phyloP scores from a whole-genome alignment of 2,329 filamentous ascomycete genomes.

The Aspergillus sp. region DNA sequence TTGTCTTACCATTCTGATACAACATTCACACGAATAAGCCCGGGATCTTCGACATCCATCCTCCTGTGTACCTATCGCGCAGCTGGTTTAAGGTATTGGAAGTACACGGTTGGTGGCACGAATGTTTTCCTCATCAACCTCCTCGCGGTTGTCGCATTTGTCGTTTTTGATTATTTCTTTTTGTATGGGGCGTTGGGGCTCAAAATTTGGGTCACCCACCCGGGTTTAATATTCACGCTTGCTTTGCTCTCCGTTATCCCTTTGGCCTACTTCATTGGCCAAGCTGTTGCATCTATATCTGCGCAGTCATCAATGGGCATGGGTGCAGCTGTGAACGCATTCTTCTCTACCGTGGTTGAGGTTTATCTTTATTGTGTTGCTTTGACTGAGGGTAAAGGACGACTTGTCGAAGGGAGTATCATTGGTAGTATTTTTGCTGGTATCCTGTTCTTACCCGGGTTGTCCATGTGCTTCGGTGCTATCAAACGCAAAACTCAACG shows the following conservation, averaged over 20 bases:
- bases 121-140: conserved; percentile 99
- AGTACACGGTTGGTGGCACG: conserved; percentile 96
- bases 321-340: conserved; percentile 94
- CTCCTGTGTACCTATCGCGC: conserved; percentile 96
- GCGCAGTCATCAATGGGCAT: conserved; percentile 98
- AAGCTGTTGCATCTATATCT: conserved; percentile 96
- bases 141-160: conserved; percentile 87
- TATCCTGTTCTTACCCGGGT: conserved; percentile 86
- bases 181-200: conserved; percentile 68
- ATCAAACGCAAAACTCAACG: conserved; percentile 97
- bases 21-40: conserved; percentile 68
- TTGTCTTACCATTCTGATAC: conserved; percentile 89
- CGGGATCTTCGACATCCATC: conserved; percentile 77
- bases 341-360: conserved; percentile 96
- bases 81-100: conserved; percentile 95
- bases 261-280: conserved; percentile 95
- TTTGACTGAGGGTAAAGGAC: conserved; percentile 85
- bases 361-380: conserved; percentile 97
- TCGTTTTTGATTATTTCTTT: conserved; percentile 89
- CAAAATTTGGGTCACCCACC: conserved; percentile 72
- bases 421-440: conserved; percentile 98
- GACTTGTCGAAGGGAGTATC: conserved; percentile 92
- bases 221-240: conserved; percentile 81
- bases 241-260: conserved; percentile 92
- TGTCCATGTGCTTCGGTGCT: conserved; percentile 98